Evolutionary conservation across 1,284 basidiomycete species (phyloP), one percentile per base, ranked within the genome.

Genomic region (Crocinoboletus sp.): DNA sequence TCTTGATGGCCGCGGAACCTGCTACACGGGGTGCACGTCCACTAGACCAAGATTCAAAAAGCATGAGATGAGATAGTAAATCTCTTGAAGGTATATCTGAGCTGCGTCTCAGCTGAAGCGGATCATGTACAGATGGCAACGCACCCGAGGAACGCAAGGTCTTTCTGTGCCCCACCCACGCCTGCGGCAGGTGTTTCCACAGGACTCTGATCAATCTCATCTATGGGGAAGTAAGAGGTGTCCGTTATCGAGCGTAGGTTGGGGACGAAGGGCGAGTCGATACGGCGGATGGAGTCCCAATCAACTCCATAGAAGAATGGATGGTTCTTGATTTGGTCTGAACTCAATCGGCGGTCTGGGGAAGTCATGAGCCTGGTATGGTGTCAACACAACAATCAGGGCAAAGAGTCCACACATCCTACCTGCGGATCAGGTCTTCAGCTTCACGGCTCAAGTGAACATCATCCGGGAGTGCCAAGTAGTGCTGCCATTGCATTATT

Each of bases 301-400:
- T 97, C 94, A 27, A 98, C 96, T 29, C 95, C 95, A 59, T 94
- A 93, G 71, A 98, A 99, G 76, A 98, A 99, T 2, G 89, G 80
- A 64, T 98, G 95, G 11, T 75, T 77, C 69, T 93, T 97, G 64
- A 97, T 91, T 67, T 96, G 90, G 19, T 93, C 91, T 24, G 92
- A 81, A 48, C 68, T 80, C 52, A 95, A 61, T 45, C 95, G 80
- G 48, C 80, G 77, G 58, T 98, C 94, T 6, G 86, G 82, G 19
- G 87, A 88, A 11, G 86, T 94, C 57, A 99, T 86, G 51, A 99
- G 68, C 38, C 84, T 86, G 52, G 22, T 8, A 41, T 31, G 24
- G n/a, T 45, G 46, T 48, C 41, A 50, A 45, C 22, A 36, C 23
- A 24, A 30, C 16, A 48, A 36, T 19, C 13, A 29, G 12, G n/a